Percentiles rank a stretch among this genome's conserved stretches.
phyloP scores from a whole-genome alignment of 23 red algal species.

The Cyanidioschyzon merolae region DNA sequence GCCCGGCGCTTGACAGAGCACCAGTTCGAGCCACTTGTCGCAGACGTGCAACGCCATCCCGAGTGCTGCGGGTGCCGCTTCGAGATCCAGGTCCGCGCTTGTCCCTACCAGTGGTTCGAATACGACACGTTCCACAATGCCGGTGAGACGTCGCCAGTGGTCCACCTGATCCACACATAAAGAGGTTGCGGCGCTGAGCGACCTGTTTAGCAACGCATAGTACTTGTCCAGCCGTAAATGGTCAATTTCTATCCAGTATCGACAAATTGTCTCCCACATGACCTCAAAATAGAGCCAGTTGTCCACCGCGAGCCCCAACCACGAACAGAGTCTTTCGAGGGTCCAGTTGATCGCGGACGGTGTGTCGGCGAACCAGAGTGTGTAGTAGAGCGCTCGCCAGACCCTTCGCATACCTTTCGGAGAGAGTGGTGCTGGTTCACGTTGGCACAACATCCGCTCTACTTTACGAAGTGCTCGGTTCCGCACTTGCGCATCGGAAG shows the following conservation, averaged over 20 bases:
- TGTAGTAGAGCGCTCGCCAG: slow-evolving; percentile 13
- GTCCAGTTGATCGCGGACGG: background rate
- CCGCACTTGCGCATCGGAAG: background rate
- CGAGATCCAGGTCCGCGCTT: background rate
- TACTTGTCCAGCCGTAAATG: slow-evolving; percentile 4
- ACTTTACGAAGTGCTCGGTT: background rate
- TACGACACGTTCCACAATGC: background rate
- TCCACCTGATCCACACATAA: background rate
- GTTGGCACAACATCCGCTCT: background rate
- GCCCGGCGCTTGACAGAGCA: background rate
- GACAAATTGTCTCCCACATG: background rate
- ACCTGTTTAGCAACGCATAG: slow-evolving; percentile 2
- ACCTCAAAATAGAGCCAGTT: slow-evolving; percentile 1
- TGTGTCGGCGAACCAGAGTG: background rate
- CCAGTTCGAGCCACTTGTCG: background rate
- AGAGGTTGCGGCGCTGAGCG: background rate
- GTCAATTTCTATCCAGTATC: background rate
- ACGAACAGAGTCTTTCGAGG: background rate
- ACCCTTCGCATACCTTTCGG: background rate
- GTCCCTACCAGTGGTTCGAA: background rate
- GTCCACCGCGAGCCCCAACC: background rate
- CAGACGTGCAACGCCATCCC: background rate
- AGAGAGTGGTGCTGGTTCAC: background rate
- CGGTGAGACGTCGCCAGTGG: background rate
- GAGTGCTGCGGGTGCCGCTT: background rate